Percentiles rank a stretch among this genome's conserved stretches.
Evolutionary conservation across 345 rosid species (phyloP).

Genomic region (Citrus cavaleriei): DNA sequence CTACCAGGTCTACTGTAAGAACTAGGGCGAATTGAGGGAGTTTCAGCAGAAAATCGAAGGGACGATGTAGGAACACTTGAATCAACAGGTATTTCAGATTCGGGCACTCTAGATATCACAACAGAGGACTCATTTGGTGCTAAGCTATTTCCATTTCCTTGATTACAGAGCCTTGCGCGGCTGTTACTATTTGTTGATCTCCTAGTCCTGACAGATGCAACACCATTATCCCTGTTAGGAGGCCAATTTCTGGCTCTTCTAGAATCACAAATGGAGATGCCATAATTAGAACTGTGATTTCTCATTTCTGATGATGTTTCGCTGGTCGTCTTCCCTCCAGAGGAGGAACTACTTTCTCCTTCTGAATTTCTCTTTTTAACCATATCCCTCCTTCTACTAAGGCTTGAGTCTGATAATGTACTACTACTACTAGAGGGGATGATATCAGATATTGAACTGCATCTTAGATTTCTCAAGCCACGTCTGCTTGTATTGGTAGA

Average conservation of each 20-base stretch:
- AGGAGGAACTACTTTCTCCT: constrained; percentile 66
- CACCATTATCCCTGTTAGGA: constrained; percentile 37
- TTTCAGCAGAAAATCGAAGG: constrained; percentile 32
- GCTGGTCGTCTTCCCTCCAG: constrained; percentile 49
- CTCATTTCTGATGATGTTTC: constrained; percentile 45
- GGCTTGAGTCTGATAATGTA: constrained; percentile 47
- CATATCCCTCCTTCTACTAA: constrained; percentile 35
- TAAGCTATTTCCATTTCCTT: constrained; percentile 40
- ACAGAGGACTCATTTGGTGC: constrained; percentile 26
- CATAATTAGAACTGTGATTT: constrained; percentile 33
- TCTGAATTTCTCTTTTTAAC: constrained; percentile 47
- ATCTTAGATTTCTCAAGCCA: constrained; percentile 46
- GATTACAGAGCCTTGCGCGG: constrained; percentile 41
- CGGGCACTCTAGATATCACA: constrained; percentile 37
- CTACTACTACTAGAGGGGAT: constrained; percentile 40
- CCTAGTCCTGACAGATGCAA: constrained; percentile 48
- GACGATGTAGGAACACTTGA: constrained; percentile 37
- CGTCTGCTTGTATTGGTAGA: constrained; percentile 32
- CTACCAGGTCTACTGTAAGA: constrained; percentile 32
- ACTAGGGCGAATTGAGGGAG: constrained; percentile 18
- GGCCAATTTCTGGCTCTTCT: constrained; percentile 48
- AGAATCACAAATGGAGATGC: constrained; percentile 55
- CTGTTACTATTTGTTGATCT: constrained; percentile 35
- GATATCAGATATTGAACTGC: constrained; percentile 55
- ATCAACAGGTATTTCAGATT: constrained; percentile 37